Evolutionary conservation across 208 protist species (phyloP).

Genomic region (Wallacemonas sp.): DNA sequence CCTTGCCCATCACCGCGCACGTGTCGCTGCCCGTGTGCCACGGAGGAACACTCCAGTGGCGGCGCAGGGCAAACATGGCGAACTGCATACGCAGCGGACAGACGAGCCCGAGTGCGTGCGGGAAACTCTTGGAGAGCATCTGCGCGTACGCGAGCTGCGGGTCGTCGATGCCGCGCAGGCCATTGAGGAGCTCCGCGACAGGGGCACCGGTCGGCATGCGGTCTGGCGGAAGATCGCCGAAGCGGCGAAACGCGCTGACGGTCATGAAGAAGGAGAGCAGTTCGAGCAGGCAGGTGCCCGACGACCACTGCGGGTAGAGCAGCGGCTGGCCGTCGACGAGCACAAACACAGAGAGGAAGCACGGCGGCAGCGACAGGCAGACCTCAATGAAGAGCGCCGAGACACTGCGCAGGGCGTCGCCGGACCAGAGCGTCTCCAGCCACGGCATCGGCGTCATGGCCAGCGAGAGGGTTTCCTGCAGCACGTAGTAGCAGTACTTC

Average conservation of each 20-base stretch:
- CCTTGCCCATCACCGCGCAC: conserved; percentile 8
- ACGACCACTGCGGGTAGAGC: conserved; percentile 31
- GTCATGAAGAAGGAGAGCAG: conserved; percentile 55
- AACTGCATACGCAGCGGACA: conserved; percentile 46
- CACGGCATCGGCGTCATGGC: conserved; percentile 60
- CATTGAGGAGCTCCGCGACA: conserved; percentile 22
- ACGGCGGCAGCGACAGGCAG: conserved; percentile 52
- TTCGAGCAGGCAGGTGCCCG: conserved; percentile 41
- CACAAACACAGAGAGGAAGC: conserved; percentile 60
- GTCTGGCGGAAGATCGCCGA: conserved; percentile 25
- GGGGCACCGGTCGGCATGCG: neutral
- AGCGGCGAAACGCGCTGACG: conserved; percentile 39
- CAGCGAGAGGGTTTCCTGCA: conserved; percentile 67
- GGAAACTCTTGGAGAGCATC: conserved; percentile 51
- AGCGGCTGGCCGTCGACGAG: conserved; percentile 47
- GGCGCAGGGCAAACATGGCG: conserved; percentile 33
- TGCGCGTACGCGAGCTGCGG: conserved; percentile 37
- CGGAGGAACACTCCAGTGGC: conserved; percentile 27
- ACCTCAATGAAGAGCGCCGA: conserved; percentile 64
- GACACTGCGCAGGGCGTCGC: conserved; percentile 34
- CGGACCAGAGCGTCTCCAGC: conserved; percentile 45
- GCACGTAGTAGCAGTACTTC: conserved; percentile 76
- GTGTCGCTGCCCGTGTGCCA: conserved; percentile 3
- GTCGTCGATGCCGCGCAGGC: conserved; percentile 25
- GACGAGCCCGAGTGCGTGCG: conserved; percentile 35